Base-by-base conservation (phyloP, 352 stramenopile species). In the Pilasporangium apinafurcum region DNA sequence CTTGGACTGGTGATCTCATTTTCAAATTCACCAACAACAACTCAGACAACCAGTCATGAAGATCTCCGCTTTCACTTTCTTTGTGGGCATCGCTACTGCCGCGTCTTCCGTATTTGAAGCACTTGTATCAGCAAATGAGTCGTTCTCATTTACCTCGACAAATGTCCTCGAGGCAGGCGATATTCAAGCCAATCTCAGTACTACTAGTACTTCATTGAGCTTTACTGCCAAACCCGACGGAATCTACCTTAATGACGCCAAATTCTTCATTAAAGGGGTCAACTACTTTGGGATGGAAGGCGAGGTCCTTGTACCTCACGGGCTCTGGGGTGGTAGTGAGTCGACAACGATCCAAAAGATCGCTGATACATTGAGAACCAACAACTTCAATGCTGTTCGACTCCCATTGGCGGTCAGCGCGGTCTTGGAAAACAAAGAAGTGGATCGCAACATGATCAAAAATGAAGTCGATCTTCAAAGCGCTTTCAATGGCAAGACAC, bases 321-420 rank as follows among this genome's bases (percentile, higher is more conserved):
- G 40, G 26, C 29, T 48, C 26, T 48, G 40, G 40, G 35, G 44
- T 1, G 44, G 42, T 13, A 13, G 32, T 3, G 42, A 49, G 21
- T 49, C 42, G 0, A 49, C 35, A 13, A 44, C 33, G 3, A 44
- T 51, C 26, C 13, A 28, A 9, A 37, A 34, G 17, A 33, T 51
- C 33, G 32, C 35, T 14, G 12, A 22, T 26, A 36, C 34, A 14
- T 27, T 51, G n/a, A 34, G 37, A 16, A 6, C 33, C 9, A 43
- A 51, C 35, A 43, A 44, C 33, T 51, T 51, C 35, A 51, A 51
- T 30, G 2, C 35, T 16, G 24, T 48, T 16, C 40, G 40, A 21
- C 28, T 48, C 16, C 40, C 40, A 12, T 37, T 48, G 13, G 24
- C 40, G 5, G 28, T 38, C 21, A 25, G 31, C 10, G 37, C 37